Conservation (phyloP, 1,284 basidiomycete species). For the Cutaneotrichosporon cutaneum region DNA sequence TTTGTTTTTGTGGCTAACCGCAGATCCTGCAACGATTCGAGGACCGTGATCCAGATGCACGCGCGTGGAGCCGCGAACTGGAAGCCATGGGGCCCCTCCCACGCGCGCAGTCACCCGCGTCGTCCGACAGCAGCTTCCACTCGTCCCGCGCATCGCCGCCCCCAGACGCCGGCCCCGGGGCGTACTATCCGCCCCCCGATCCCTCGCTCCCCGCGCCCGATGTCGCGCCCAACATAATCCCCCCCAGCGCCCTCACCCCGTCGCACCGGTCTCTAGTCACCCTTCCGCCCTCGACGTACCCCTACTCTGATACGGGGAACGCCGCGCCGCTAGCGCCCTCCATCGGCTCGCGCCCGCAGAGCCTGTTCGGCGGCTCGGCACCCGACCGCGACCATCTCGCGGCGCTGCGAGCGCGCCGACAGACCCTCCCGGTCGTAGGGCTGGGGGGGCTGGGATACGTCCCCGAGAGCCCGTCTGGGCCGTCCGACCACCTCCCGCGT, state of each 20-base stretch:
- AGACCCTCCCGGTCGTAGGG: not conserved
- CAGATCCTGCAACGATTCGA: constrained; percentile 24
- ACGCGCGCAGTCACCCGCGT: constrained; percentile 36
- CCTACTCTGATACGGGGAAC: constrained; percentile 3
- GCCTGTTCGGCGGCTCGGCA: constrained; percentile 13
- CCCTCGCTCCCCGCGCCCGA: constrained; percentile 46
- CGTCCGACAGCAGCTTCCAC: constrained; percentile 47
- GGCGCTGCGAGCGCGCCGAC: constrained; percentile 5
- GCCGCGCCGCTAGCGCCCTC: not conserved
- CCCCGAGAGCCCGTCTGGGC: constrained; percentile 2
- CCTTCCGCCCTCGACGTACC: constrained; percentile 22
- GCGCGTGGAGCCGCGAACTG: constrained; percentile 75
- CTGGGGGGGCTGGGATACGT: constrained; percentile 2
- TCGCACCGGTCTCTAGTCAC: constrained; percentile 44
- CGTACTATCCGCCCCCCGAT: constrained; percentile 41
- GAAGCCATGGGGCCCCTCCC: constrained; percentile 68
- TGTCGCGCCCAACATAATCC: constrained; percentile 43
- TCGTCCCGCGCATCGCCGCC: constrained; percentile 43
- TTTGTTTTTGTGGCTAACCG: not conserved
- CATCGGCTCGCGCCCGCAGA: constrained; percentile 13
- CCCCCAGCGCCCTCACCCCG: constrained; percentile 40
- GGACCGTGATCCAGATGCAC: constrained; percentile 76
- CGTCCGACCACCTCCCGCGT: not conserved
- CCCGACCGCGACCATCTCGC: constrained; percentile 13
- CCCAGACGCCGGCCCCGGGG: constrained; percentile 9